These are phyloP conservation scores for Stachybotrys chlorohalonatus DNA, from an alignment of 2,329 filamentous ascomycete species.

Conservation along the genomic window DNA sequence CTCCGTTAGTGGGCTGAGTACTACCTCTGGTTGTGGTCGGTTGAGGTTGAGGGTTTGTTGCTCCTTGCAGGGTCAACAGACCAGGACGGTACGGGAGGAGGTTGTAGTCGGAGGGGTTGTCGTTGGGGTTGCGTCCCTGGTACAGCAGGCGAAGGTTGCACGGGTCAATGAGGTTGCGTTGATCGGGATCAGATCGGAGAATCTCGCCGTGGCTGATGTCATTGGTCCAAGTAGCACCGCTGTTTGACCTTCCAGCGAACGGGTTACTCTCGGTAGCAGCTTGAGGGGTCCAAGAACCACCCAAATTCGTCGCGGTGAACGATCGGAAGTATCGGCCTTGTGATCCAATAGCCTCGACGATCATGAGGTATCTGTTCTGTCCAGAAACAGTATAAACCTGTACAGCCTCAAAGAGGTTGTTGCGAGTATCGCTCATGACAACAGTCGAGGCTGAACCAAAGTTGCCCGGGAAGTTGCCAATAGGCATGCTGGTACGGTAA, in stretches of 20 bases:
- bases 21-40: neutral
- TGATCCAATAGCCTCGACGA: conserved; percentile 50
- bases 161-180: conserved; percentile 52
- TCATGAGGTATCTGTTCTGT: conserved; percentile 51
- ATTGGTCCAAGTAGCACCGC: conserved; percentile 53
- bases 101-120: conserved; percentile 30
- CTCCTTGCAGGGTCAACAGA: neutral
- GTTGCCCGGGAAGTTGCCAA: conserved; percentile 48
- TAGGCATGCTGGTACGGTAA: conserved; percentile 53
- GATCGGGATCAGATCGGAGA: conserved; percentile 43
- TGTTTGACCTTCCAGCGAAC: conserved; percentile 58
- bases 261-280: conserved; percentile 44
- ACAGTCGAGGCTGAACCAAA: conserved; percentile 43
- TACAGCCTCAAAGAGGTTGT: conserved; percentile 56
- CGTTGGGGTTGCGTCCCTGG: conserved; percentile 38
- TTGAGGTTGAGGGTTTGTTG: neutral
- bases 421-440: conserved; percentile 40
- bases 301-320: conserved; percentile 48
- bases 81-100: conserved; percentile 1
- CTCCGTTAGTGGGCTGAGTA: neutral
- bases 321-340: conserved; percentile 56
- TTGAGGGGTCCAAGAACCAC: conserved; percentile 47
- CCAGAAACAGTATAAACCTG: conserved; percentile 53
- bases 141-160: conserved; percentile 57
- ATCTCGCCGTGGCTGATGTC: conserved; percentile 58